These are phyloP conservation scores for Xylariaceae sp. DNA, from an alignment of 2,329 filamentous ascomycete species.

Conservation along the genomic window DNA sequence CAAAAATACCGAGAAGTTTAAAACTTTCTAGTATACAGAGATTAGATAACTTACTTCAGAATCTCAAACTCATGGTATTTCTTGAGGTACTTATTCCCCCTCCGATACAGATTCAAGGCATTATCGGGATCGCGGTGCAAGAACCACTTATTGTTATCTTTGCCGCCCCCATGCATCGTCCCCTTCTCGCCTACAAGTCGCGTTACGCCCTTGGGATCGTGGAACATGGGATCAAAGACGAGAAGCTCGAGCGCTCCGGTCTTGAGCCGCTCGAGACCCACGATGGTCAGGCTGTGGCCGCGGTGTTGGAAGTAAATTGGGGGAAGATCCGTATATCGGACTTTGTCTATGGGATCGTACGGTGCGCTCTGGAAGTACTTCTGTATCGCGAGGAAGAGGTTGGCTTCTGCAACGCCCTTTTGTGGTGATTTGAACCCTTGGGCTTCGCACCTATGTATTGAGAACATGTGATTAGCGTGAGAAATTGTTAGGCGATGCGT, in stretches of 20 bases:
- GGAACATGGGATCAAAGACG: conserved; percentile 85
- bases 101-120: conserved; percentile 69
- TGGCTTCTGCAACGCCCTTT: conserved; percentile 44
- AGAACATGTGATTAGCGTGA: neutral
- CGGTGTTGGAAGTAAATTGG: conserved; percentile 89
- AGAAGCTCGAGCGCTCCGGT: conserved; percentile 67
- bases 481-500: neutral
- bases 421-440: conserved; percentile 53
- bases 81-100: conserved; percentile 62
- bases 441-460: conserved; percentile 53
- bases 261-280: conserved; percentile 71
- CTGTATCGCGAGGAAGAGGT: conserved; percentile 66
- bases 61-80: conserved; percentile 77
- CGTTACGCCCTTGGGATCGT: conserved; percentile 60
- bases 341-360: conserved; percentile 50
- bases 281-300: conserved; percentile 84
- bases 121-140: conserved; percentile 44
- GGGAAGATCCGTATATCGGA: conserved; percentile 68
- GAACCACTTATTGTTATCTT: conserved; percentile 30
- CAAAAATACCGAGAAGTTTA: too few species aligned
- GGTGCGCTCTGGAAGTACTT: conserved; percentile 65
- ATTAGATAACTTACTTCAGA: conserved; percentile 53
- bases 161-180: neutral
- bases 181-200: conserved; percentile 45
- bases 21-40: neutral